A percentile compares a stretch with the other conserved stretches of the same genome.
Evolutionary conservation across 176 grass and related monocot genomes (phyloP).

Genomic region (Eleusine coracana): DNA sequence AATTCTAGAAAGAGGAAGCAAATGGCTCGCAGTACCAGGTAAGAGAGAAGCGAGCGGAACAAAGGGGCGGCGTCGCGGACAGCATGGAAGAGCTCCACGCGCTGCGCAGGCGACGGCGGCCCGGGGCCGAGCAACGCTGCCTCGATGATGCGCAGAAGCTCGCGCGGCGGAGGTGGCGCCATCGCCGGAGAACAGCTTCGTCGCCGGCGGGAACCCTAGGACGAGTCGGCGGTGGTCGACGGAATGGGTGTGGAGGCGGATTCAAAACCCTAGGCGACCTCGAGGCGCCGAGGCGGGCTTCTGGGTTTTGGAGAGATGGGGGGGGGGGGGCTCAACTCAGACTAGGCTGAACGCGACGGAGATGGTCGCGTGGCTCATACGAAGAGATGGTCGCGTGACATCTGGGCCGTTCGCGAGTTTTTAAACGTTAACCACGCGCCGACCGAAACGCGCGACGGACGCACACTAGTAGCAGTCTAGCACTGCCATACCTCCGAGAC

Average conservation of each 20-base stretch:
- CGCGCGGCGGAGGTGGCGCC: slow-evolving; percentile 55
- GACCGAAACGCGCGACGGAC: neutral
- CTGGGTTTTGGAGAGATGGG: slow-evolving; percentile 28
- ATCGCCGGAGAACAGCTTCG: slow-evolving; percentile 30
- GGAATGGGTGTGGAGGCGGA: slow-evolving; percentile 26
- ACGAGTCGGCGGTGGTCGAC: slow-evolving; percentile 26
- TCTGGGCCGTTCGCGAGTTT: slow-evolving; percentile 37
- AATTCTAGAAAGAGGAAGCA: neutral
- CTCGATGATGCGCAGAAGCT: slow-evolving; percentile 72
- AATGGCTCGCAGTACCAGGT: slow-evolving; percentile 42
- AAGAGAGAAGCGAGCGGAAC: slow-evolving; percentile 73
- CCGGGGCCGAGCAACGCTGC: slow-evolving; percentile 70
- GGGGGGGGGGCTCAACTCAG: too few relatives aligned
- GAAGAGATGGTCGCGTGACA: neutral
- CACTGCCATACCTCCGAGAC: too few relatives aligned
- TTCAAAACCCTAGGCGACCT: slow-evolving; percentile 56
- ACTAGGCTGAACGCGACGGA: neutral
- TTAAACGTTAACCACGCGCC: slow-evolving; percentile 35
- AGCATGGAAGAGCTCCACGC: slow-evolving; percentile 85
- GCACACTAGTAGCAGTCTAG: too few relatives aligned
- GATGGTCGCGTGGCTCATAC: slow-evolving; percentile 5
- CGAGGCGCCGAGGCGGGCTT: slow-evolving; percentile 31
- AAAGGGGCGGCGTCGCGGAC: slow-evolving; percentile 67
- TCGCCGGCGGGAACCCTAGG: slow-evolving; percentile 45
- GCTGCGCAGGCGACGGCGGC: slow-evolving; percentile 72